Evolutionary conservation across 2,329 filamentous ascomycete genomes (phyloP).

Genomic region (Botrytis pseudocinerea): DNA sequence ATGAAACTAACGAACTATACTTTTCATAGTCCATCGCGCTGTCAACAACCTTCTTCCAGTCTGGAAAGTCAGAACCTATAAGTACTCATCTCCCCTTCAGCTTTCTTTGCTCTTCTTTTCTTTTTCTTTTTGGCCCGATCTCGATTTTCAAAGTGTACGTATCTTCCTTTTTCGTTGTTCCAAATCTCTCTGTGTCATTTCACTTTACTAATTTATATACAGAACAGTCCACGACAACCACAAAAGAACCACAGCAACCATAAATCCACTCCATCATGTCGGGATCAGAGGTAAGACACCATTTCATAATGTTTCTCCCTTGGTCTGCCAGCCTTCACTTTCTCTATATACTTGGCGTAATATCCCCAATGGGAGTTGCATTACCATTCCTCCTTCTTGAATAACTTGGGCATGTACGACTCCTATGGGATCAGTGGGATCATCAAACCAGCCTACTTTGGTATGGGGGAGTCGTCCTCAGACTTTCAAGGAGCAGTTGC

Average conservation of each 20-base stretch:
- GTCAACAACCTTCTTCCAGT: background rate
- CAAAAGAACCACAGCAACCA: background rate
- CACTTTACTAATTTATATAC: background rate
- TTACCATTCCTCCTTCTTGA: conserved; percentile 1
- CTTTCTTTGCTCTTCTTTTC: background rate
- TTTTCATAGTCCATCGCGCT: background rate
- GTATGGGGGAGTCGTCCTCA: background rate
- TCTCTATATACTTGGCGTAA: background rate
- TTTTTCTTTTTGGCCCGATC: background rate
- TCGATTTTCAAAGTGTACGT: background rate
- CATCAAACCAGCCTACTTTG: conserved; percentile 13
- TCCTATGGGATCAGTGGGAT: background rate
- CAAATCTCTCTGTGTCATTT: background rate
- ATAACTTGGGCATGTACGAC: background rate
- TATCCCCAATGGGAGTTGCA: background rate
- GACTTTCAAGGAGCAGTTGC: background rate
- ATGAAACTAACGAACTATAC: background rate
- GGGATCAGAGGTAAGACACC: conserved; percentile 13
- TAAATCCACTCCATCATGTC: background rate
- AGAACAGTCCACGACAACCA: background rate
- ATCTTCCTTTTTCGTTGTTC: background rate
- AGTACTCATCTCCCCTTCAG: background rate
- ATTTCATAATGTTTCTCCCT: background rate
- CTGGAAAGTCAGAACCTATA: background rate
- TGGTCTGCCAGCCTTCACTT: background rate